These are phyloP conservation scores for Phytopythium boreale DNA, from an alignment of 352 stramenopile species.

Conservation along the genomic window DNA sequence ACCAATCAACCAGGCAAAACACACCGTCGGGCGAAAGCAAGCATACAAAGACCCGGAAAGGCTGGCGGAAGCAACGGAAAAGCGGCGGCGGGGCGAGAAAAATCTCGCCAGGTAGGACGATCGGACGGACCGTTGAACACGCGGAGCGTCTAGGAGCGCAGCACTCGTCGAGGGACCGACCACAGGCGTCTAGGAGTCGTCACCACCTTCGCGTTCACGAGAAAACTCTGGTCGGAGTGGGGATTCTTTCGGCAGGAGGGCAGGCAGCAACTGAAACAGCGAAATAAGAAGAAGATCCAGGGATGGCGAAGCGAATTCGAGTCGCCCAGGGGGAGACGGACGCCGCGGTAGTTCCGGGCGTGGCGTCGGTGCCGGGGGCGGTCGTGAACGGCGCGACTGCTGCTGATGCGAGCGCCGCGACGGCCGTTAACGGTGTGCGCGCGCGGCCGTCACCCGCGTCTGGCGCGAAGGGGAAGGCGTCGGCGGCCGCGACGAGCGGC, in stretches of 20 bases:
- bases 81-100: background rate
- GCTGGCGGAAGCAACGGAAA: conserved; percentile 16
- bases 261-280: background rate
- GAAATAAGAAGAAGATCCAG: background rate
- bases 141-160: conserved; percentile 4
- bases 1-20: conserved; percentile 35
- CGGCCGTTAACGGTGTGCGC: conserved; percentile 1
- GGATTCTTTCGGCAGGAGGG: too few species aligned
- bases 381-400: background rate
- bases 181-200: background rate
- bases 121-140: conserved; percentile 9
- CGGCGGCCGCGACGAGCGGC: conserved; percentile 9
- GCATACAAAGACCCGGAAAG: conserved; percentile 6
- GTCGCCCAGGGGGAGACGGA: conserved; percentile 24
- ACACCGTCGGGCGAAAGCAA: background rate
- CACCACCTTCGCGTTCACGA: background rate
- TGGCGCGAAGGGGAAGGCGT: conserved; percentile 14
- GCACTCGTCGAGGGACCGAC: background rate
- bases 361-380: background rate
- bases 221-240: background rate
- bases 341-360: background rate
- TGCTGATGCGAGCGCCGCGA: background rate
- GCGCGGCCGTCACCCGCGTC: conserved; percentile 5
- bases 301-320: conserved; percentile 70
- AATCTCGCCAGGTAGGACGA: conserved; percentile 1